These are phyloP conservation scores for Thuidium tamariscinum DNA, from an alignment of 225 moss, liverwort and hornwort genomes.

Conservation along the genomic window DNA sequence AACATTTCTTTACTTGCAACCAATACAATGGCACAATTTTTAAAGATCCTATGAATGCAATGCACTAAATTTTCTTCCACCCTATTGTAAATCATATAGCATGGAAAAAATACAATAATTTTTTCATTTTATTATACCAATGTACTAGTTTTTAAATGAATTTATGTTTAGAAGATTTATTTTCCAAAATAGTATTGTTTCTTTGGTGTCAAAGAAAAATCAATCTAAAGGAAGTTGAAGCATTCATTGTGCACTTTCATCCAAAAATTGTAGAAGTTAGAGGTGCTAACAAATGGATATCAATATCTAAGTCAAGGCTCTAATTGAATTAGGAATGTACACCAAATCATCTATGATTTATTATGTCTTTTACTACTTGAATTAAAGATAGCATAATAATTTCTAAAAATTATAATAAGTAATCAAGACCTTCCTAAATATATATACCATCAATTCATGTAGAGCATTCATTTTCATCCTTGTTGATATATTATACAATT, in stretches of 20 bases:
- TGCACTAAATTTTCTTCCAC: too few species aligned
- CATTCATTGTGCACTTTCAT: not conserved
- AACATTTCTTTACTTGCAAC: too few species aligned
- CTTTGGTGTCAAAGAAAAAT: not conserved
- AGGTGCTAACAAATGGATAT: fast-evolving
- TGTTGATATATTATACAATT: not conserved
- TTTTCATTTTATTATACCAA: too few species aligned
- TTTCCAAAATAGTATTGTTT: fast-evolving
- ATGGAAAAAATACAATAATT: too few species aligned
- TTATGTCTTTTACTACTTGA: too few species aligned
- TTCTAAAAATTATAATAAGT: not conserved
- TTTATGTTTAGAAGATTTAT: fast-evolving
- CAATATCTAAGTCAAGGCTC: not conserved
- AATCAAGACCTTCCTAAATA: too few species aligned
- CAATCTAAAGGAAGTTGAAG: not conserved
- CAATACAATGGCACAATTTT: too few species aligned
- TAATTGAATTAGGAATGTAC: not conserved
- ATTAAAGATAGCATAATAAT: not conserved
- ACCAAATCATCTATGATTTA: not conserved
- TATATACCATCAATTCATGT: not conserved
- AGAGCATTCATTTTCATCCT: not conserved
- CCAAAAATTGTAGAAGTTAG: not conserved
- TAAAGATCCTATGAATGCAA: too few species aligned
- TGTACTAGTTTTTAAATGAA: fast-evolving
- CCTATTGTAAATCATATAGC: too few species aligned